phyloP scores from a whole-genome alignment of 2,329 filamentous ascomycete genomes.

The Sordariomycetes sp. region DNA sequence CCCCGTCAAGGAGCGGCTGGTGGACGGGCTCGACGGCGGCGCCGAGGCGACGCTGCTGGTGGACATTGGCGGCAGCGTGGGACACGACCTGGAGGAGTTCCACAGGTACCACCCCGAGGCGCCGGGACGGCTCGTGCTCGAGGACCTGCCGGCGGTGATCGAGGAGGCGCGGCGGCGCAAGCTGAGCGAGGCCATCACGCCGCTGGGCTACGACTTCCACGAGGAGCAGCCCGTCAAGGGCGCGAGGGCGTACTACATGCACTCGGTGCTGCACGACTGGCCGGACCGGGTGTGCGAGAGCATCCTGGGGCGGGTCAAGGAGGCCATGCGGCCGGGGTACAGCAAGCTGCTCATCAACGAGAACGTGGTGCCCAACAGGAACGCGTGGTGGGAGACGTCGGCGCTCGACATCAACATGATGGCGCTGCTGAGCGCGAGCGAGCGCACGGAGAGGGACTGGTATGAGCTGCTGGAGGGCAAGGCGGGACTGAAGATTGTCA shows the following conservation, averaged over 20 bases:
- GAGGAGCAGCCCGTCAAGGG: slow-evolving; percentile 30
- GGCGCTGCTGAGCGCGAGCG: slow-evolving; percentile 9
- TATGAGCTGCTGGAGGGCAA: slow-evolving; percentile 6
- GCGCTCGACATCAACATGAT: slow-evolving; percentile 20
- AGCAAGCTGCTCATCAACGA: slow-evolving; percentile 23
- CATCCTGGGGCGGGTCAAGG: slow-evolving; percentile 20
- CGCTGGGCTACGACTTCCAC: slow-evolving; percentile 35
- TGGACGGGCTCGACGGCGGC: slow-evolving; percentile 17
- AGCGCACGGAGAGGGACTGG: slow-evolving; percentile 11
- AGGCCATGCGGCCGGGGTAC: slow-evolving; percentile 21
- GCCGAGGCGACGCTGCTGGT: slow-evolving; percentile 19
- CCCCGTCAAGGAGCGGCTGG: no score
- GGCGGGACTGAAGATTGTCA: slow-evolving; percentile 11
- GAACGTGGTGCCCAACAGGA: slow-evolving; percentile 17
- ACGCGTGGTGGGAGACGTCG: slow-evolving; percentile 17
- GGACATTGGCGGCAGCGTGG: slow-evolving; percentile 24
- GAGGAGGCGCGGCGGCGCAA: slow-evolving; percentile 14
- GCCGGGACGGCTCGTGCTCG: slow-evolving; percentile 33
- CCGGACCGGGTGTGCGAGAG: slow-evolving; percentile 16
- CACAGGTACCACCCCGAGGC: slow-evolving; percentile 20
- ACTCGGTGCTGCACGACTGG: slow-evolving; percentile 31
- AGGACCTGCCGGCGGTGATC: slow-evolving; percentile 36
- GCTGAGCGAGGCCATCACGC: slow-evolving; percentile 16
- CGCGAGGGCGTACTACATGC: slow-evolving; percentile 28
- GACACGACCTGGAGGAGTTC: slow-evolving; percentile 24